Percentiles rank a stretch among this genome's conserved stretches.
Evolutionary conservation across 768 basidiomycete species (phyloP).

Genomic region (Tylopilus plumbeoviolaceoides): DNA sequence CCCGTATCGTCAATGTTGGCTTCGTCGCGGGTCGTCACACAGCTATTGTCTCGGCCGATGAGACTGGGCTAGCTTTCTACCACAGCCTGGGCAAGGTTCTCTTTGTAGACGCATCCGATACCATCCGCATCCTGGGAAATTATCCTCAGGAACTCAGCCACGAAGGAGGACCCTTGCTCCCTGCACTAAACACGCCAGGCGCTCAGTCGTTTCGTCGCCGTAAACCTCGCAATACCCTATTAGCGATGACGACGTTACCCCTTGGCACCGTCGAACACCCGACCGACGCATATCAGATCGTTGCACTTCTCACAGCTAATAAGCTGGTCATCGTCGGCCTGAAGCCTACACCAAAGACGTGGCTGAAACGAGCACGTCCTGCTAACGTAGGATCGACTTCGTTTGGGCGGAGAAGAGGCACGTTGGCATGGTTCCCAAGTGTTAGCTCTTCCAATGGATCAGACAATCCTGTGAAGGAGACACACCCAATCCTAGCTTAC

Average conservation of each 20-base stretch:
- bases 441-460: constrained; percentile 28
- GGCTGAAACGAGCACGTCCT: constrained; percentile 72
- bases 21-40: constrained; percentile 94
- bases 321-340: constrained; percentile 93
- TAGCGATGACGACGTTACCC: constrained; percentile 80
- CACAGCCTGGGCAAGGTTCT: constrained; percentile 92
- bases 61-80: constrained; percentile 89
- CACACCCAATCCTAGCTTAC: constrained; percentile 70
- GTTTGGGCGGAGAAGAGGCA: constrained; percentile 48
- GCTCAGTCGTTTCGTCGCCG: constrained; percentile 39
- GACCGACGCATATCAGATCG: constrained; percentile 74
- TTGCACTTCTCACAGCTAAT: constrained; percentile 82
- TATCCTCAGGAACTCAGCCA: constrained; percentile 56
- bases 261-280: constrained; percentile 69
- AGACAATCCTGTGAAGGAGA: constrained; percentile 20
- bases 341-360: constrained; percentile 88
- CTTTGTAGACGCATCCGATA: constrained; percentile 93
- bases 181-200: constrained; percentile 19
- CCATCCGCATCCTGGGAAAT: constrained; percentile 87
- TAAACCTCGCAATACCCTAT: constrained; percentile 58
- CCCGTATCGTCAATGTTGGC: constrained; percentile 73
- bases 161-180: constrained; percentile 1
- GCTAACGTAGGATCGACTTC: constrained; percentile 40
- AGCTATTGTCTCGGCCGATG: constrained; percentile 87
- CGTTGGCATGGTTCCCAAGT: constrained; percentile 82